Evolutionary conservation across 176 grass and related monocot species (phyloP), one percentile per base, ranked within the genome.

Genomic region (Luzula sylvatica): DNA sequence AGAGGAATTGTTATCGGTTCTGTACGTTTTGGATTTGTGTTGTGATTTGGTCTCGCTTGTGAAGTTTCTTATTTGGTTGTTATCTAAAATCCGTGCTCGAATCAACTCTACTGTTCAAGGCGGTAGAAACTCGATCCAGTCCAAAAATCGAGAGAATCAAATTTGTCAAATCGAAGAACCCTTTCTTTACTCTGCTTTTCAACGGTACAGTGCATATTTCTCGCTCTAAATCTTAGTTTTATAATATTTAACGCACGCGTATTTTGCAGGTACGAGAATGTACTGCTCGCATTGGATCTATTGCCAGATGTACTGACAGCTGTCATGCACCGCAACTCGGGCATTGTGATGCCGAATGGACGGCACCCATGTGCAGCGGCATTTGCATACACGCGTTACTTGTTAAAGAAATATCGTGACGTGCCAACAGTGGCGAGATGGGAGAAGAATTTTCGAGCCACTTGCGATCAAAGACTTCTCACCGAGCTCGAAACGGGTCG

Each of bases 391-490:
- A 67, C 82, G 32, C 78, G 78, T 19, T 82, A 83, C 66, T 74
- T 98, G 26, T 70, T 98, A 42, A 98, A 82, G 58, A 98, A 98
- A 65, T 90, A 98, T 44, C 82, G 78, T 60, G 82, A 98, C 22
- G 68, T 86, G 22, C 52, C 75, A 56, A 80, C 77, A 22, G 82
- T 98, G 41, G 41, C 62, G 26, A 92, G 75, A 66, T 98, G 93
- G 93, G 86, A 98, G 51, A 98, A 92, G 50, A 80, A 23, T 50
- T 92, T 90, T 53, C 72, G 86, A 60, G 60, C 56, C 42, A 77
- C 86, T 40, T 82, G 68, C 50, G 93, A 98, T 47, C 93, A 92
- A 61, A 80, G 78, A 47, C 46, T 98, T 51, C 67, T 98, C 79
- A 74, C 86, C 69, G 93, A 98, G 52, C 75, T 98, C 72, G 93